phyloP scores from a whole-genome alignment of 805 yeast species.

The Torulaspora maleeae region DNA sequence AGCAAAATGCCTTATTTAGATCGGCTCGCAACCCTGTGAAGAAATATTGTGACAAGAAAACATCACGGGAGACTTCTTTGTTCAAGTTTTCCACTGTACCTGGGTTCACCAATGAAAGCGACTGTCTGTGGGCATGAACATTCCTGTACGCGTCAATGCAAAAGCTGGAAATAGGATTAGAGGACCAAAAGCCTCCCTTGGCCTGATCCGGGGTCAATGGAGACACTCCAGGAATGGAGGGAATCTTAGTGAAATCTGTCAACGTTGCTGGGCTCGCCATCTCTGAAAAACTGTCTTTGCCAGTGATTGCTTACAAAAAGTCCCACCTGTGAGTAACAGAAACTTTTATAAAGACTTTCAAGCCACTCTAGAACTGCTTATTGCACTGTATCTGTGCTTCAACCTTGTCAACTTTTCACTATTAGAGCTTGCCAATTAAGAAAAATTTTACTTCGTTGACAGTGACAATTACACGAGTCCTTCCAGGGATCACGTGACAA shows the following conservation, averaged over 20 bases:
- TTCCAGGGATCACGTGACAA: neutral
- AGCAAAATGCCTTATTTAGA: conserved; percentile 81
- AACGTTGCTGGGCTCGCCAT: conserved; percentile 44
- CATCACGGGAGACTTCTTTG: conserved; percentile 92
- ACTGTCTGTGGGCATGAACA: conserved; percentile 70
- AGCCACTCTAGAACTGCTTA: neutral
- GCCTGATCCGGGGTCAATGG: conserved; percentile 49
- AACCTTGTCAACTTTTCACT: neutral
- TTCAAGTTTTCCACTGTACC: conserved; percentile 91
- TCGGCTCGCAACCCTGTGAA: conserved; percentile 97
- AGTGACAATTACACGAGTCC: neutral
- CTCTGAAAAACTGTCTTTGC: neutral
- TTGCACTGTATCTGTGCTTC: neutral
- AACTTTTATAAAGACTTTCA: neutral
- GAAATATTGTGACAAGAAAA: conserved; percentile 80
- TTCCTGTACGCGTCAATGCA: conserved; percentile 69
- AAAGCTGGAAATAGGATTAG: conserved; percentile 78
- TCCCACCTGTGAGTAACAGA: neutral
- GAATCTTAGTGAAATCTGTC: conserved; percentile 58
- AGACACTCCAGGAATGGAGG: conserved; percentile 56
- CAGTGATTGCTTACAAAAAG: neutral
- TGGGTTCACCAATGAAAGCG: conserved; percentile 82
- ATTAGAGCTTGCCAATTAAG: neutral
- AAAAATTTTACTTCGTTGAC: conserved; percentile 4
- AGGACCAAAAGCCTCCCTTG: conserved; percentile 59